These are phyloP conservation scores for Coniophora puteana DNA, from an alignment of 1,284 basidiomycete genomes.

Conservation along the genomic window DNA sequence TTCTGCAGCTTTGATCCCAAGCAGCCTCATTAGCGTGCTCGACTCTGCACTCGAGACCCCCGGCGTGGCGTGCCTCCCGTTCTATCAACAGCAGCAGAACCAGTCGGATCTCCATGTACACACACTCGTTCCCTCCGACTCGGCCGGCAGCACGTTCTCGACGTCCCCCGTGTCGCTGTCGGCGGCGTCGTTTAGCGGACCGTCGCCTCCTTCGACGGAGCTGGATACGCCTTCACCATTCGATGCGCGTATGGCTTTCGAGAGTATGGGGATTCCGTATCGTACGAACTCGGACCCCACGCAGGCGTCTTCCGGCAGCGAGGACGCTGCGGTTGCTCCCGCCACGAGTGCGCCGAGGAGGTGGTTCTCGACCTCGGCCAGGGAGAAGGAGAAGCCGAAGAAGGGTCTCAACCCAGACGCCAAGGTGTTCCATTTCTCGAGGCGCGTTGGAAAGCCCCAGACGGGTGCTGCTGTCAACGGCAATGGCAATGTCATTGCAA, in stretches of 20 bases:
- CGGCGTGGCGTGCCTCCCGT: too few relatives aligned
- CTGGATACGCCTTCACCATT: slow-evolving; percentile 38
- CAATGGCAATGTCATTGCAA: too few relatives aligned
- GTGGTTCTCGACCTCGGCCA: slow-evolving; percentile 44
- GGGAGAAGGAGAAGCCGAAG: slow-evolving; percentile 41
- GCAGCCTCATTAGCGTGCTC: slow-evolving; percentile 53
- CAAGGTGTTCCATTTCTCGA: slow-evolving; percentile 68
- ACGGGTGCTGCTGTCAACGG: slow-evolving; percentile 13
- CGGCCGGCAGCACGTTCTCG: slow-evolving; percentile 23
- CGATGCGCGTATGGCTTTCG: slow-evolving; percentile 38
- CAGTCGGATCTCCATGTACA: slow-evolving; percentile 50
- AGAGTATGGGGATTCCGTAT: slow-evolving; percentile 31
- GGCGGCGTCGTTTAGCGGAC: slow-evolving; percentile 23
- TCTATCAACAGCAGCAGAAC: too few relatives aligned
- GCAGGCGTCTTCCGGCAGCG: slow-evolving; percentile 9
- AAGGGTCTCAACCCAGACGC: slow-evolving; percentile 81
- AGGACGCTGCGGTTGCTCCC: slow-evolving; percentile 11
- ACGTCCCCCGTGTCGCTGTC: slow-evolving; percentile 32
- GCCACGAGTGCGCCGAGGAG: slow-evolving; percentile 31
- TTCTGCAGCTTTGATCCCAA: slow-evolving; percentile 53
- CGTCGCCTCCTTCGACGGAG: slow-evolving; percentile 20
- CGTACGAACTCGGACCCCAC: slow-evolving; percentile 41
- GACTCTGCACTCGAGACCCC: slow-evolving; percentile 31
- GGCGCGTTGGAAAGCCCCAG: slow-evolving; percentile 23
- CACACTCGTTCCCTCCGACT: slow-evolving; percentile 22